These are phyloP conservation scores for Colletotrichum cuscutae DNA, from an alignment of 2,329 filamentous ascomycete species.

Conservation along the genomic window DNA sequence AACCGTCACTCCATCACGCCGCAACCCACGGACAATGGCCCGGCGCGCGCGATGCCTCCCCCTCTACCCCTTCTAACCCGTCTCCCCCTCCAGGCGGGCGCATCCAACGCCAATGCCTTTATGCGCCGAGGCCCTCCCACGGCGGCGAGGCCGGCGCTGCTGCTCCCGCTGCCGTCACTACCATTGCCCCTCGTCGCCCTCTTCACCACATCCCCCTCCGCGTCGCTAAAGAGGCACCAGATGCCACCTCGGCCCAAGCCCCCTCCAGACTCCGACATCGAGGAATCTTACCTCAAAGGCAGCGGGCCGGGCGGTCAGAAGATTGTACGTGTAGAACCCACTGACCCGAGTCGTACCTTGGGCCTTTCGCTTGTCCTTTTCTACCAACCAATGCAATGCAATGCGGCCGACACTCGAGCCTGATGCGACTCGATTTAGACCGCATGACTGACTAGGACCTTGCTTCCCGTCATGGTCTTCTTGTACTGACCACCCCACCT, in stretches of 20 bases:
- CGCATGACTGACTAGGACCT: conserved; percentile 11
- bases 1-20: neutral
- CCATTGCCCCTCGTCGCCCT: conserved; percentile 28
- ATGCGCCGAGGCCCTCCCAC: neutral
- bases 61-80: neutral
- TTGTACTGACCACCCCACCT: neutral
- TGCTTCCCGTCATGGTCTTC: neutral
- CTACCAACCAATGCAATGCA: neutral
- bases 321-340: conserved; percentile 68
- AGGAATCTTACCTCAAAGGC: conserved; percentile 89
- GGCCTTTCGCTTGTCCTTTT: no score
- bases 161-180: neutral
- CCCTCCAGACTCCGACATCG: conserved; percentile 81
- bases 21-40: conserved; percentile 30
- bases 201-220: conserved; percentile 45
- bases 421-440: conserved; percentile 19
- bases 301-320: conserved; percentile 95
- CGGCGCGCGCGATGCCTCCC: conserved; percentile 28
- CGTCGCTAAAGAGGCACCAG: conserved; percentile 56
- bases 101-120: conserved; percentile 16
- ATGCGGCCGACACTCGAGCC: neutral
- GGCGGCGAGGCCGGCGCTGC: conserved; percentile 4
- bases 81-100: neutral
- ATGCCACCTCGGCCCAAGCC: conserved; percentile 80
- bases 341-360: neutral